Base-by-base conservation (phyloP, 352 stramenopile genomes). In the Aphanomyces euteiches region DNA sequence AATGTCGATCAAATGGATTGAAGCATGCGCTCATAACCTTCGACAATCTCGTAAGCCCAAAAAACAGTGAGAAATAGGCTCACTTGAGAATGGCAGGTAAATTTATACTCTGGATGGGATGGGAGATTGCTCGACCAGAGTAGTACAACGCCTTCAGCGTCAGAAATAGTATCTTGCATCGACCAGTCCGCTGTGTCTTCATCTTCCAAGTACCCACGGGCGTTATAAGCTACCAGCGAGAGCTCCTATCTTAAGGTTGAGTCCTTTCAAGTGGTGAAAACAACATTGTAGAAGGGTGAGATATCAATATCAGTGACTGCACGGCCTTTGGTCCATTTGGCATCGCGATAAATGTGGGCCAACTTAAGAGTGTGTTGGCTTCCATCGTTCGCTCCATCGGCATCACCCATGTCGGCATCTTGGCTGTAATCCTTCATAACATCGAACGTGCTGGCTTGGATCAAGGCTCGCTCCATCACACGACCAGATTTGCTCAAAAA, bases 71-170 rank as follows among this genome's bases (percentile, higher is more conserved):
- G 10, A 47, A 37, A 40, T 41, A 5, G 2, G 2, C 28, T 28
- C 28, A 68, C 56, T 53, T 93, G 85, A 37, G 87, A 93, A 73
- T 93, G 84, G 40, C 87, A 93, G 4, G 85, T 95, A 72, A 95
- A 95, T 5, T 86, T 85, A 71, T 93, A 95, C 66, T 95, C 87
- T 37, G 87, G 83, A 37, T 86, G 82, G 7, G 79, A 84, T 5
- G 87, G 87, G 48, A 95, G 66, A n/a, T 84, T 84, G 7, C 84
- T 95, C 5, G 87, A 95, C 87, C 87, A 95, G 21, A 95, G 72
- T 28, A 95, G 74, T 58, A 95, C 85, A 2, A 95, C 81, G 45
- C 87, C 87, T 48, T 95, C 87, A 15, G 84, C 92, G 41, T 95
- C 84, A 0, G 75, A 79, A 77, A 90, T 83, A 1, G 82, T 77